These are phyloP conservation scores for Orbilia blumenaviensis DNA, from an alignment of 2,329 filamentous ascomycete genomes.

Conservation along the genomic window DNA sequence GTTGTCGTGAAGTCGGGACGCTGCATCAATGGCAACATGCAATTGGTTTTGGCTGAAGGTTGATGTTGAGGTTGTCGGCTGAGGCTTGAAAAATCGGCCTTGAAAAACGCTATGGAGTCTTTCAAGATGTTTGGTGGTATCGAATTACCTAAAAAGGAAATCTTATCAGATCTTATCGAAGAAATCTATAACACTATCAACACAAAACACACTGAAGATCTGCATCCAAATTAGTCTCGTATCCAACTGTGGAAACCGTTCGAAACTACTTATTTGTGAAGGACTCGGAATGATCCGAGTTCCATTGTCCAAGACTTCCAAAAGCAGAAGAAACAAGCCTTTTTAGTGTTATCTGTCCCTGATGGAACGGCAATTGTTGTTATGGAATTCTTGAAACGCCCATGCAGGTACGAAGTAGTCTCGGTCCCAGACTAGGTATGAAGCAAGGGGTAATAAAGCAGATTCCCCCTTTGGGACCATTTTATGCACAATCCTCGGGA, in stretches of 20 bases:
- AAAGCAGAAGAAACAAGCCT: neutral
- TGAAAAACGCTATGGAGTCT: neutral
- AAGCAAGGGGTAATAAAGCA: conserved; percentile 10
- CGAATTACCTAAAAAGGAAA: neutral
- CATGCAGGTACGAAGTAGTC: too few relatives aligned
- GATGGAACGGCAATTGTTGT: neutral
- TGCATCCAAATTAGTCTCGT: too few relatives aligned
- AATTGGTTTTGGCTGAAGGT: too few relatives aligned
- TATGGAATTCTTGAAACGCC: neutral
- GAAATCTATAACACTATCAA: neutral
- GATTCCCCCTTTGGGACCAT: neutral
- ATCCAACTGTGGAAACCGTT: too few relatives aligned
- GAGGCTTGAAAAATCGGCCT: too few relatives aligned
- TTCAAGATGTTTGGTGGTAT: neutral
- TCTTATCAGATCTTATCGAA: conserved; percentile 3
- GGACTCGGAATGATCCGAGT: neutral
- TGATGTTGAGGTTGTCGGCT: too few relatives aligned
- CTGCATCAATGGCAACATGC: too few relatives aligned
- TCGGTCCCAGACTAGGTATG: too few relatives aligned
- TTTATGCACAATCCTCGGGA: neutral
- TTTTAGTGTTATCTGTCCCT: neutral
- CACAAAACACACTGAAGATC: too few relatives aligned
- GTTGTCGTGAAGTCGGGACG: too few relatives aligned
- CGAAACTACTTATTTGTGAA: too few relatives aligned
- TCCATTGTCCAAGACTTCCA: neutral